Percentiles rank a stretch among this genome's conserved stretches.
phyloP scores from a whole-genome alignment of 257 asterid genomes.

The Fraxinus americana region DNA sequence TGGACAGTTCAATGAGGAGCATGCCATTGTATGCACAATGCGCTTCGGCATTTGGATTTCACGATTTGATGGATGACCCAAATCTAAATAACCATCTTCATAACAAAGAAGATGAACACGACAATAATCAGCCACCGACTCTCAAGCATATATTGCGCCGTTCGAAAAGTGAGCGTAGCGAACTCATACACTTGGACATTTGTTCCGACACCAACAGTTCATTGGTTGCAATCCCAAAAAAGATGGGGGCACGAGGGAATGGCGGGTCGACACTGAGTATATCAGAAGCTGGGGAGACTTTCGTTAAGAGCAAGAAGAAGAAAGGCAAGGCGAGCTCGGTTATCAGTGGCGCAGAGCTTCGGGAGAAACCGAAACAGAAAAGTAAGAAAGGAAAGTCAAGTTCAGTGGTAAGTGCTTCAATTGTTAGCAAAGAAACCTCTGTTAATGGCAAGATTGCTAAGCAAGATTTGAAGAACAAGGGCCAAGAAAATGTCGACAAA shows the following conservation, averaged over 20 bases:
- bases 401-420: slow-evolving; percentile 56
- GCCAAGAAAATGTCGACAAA: slow-evolving; percentile 3
- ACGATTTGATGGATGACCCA: slow-evolving; percentile 49
- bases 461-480: slow-evolving; percentile 10
- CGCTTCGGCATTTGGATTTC: slow-evolving; percentile 51
- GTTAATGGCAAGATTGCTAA: slow-evolving; percentile 17
- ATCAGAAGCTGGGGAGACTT: slow-evolving; percentile 38
- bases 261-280: slow-evolving; percentile 48
- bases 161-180: slow-evolving; percentile 70
- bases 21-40: slow-evolving; percentile 32
- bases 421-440: slow-evolving; percentile 46
- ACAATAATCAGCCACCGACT: background rate
- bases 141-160: slow-evolving; percentile 57
- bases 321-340: slow-evolving; percentile 78
- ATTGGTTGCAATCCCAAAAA: slow-evolving; percentile 34
- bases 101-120: background rate
- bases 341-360: slow-evolving; percentile 57
- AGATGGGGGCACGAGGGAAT: slow-evolving; percentile 32
- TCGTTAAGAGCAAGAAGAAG: slow-evolving; percentile 26
- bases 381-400: slow-evolving; percentile 46
- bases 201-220: slow-evolving; percentile 39
- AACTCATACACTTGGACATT: slow-evolving; percentile 42
- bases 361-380: slow-evolving; percentile 39
- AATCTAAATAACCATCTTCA: slow-evolving; percentile 9
- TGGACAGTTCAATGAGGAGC: slow-evolving; percentile 44